These are phyloP conservation scores for Lanzia echinophila DNA, from an alignment of 2,329 filamentous ascomycete species.

Conservation along the genomic window DNA sequence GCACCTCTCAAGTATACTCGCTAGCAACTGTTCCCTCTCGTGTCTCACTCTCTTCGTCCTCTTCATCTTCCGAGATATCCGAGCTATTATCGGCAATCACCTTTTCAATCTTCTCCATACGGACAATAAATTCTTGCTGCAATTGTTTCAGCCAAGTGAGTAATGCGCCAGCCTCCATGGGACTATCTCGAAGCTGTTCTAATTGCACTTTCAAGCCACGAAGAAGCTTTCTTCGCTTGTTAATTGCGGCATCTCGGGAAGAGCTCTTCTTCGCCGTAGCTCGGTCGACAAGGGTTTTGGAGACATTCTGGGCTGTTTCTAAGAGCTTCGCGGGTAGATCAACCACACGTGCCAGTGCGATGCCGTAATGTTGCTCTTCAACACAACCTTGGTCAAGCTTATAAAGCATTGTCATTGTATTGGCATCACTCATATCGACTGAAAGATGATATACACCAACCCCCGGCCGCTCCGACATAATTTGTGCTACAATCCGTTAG, in stretches of 20 bases:
- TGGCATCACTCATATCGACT: constrained; percentile 53
- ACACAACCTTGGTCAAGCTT: constrained; percentile 68
- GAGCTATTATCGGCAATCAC: constrained; percentile 17
- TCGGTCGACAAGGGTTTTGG: constrained; percentile 52
- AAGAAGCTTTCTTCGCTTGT: constrained; percentile 64
- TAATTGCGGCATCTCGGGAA: constrained; percentile 50
- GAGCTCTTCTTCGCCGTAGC: constrained; percentile 51
- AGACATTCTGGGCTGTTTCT: constrained; percentile 59
- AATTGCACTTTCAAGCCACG: constrained; percentile 68
- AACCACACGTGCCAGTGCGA: constrained; percentile 70
- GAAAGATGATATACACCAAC: constrained; percentile 78
- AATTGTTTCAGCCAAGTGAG: constrained; percentile 57
- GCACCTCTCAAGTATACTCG: background rate
- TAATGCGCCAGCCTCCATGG: constrained; percentile 58
- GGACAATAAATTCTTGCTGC: constrained; percentile 66
- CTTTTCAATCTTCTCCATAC: constrained; percentile 59
- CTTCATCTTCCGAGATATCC: constrained; percentile 10
- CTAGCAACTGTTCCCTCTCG: background rate
- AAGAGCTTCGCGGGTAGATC: constrained; percentile 65
- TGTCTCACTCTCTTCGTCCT: background rate
- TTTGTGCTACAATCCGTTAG: constrained; percentile 45
- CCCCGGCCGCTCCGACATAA: constrained; percentile 67
- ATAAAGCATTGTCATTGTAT: constrained; percentile 81
- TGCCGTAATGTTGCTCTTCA: constrained; percentile 70
- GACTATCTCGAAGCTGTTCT: constrained; percentile 57